Conservation (phyloP, 768 basidiomycete genomes). For the Termitomyces heimii region DNA sequence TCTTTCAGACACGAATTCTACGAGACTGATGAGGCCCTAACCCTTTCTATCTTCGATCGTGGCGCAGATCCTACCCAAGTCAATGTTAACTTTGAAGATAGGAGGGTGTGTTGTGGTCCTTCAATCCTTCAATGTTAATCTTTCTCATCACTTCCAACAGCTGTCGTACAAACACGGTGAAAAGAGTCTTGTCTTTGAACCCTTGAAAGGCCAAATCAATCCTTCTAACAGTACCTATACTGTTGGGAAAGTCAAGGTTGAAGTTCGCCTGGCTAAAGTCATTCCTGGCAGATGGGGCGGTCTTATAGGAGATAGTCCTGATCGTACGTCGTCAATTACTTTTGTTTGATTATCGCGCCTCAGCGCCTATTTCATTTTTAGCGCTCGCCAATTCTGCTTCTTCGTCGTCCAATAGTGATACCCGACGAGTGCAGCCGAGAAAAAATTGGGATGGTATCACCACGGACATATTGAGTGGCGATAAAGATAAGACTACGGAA, state of each 20-base stretch:
- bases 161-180: slow-evolving; percentile 64
- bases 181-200: slow-evolving; percentile 65
- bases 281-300: slow-evolving; percentile 66
- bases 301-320: slow-evolving; percentile 69
- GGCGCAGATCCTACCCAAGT: slow-evolving; percentile 64
- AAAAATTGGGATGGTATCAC: slow-evolving; percentile 95
- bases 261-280: slow-evolving; percentile 71
- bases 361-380: slow-evolving; percentile 8
- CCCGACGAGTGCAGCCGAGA: slow-evolving; percentile 21
- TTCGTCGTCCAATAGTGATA: slow-evolving; percentile 27
- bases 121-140: background rate
- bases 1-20: slow-evolving; percentile 74
- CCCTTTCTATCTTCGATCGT: slow-evolving; percentile 73
- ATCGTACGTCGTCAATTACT: slow-evolving; percentile 44
- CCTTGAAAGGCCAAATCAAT: slow-evolving; percentile 79
- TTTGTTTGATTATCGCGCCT: background rate
- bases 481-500: slow-evolving; percentile 62
- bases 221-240: slow-evolving; percentile 53
- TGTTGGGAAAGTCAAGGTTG: slow-evolving; percentile 85
- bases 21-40: slow-evolving; percentile 74
- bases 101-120: slow-evolving; percentile 40
- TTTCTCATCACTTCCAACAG: slow-evolving; percentile 23
- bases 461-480: slow-evolving; percentile 52
- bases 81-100: slow-evolving; percentile 54
- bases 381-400: slow-evolving; percentile 25